phyloP scores from a whole-genome alignment of 2,329 filamentous ascomycete species.

The Fusarium secorum region DNA sequence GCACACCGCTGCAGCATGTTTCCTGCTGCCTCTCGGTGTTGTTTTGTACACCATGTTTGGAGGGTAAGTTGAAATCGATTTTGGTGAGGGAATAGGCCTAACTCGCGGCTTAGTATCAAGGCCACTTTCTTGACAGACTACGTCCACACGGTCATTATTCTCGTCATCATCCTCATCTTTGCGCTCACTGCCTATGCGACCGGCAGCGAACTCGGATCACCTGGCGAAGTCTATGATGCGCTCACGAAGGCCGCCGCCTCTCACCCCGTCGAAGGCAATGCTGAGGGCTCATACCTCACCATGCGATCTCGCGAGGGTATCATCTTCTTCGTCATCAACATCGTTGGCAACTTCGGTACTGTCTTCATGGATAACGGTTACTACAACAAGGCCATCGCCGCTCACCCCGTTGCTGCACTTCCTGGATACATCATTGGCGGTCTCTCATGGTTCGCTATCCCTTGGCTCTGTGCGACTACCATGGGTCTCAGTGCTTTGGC shows the following conservation, averaged over 20 bases:
- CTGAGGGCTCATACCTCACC: constrained; percentile 82
- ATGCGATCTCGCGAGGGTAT: constrained; percentile 77
- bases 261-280: constrained; percentile 83
- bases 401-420: constrained; percentile 82
- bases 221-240: constrained; percentile 78
- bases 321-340: constrained; percentile 92
- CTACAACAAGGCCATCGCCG: constrained; percentile 94
- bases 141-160: constrained; percentile 80
- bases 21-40: constrained; percentile 81
- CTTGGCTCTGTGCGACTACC: constrained; percentile 87
- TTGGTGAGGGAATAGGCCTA: rapidly evolving
- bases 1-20: constrained; percentile 79
- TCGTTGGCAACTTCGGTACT: constrained; percentile 81
- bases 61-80: constrained; percentile 43
- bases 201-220: constrained; percentile 75
- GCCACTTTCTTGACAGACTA: constrained; percentile 88
- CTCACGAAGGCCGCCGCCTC: constrained; percentile 71
- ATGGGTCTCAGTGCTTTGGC: constrained; percentile 85
- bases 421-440: constrained; percentile 90
- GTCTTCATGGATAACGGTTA: constrained; percentile 88
- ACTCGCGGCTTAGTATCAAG: constrained; percentile 66
- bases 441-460: constrained; percentile 90
- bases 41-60: constrained; percentile 73
- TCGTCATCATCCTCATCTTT: constrained; percentile 88
- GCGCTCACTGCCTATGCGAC: constrained; percentile 83